Conservation (phyloP, 2,329 filamentous ascomycete genomes). For the Trichophyton mentagrophytes region DNA sequence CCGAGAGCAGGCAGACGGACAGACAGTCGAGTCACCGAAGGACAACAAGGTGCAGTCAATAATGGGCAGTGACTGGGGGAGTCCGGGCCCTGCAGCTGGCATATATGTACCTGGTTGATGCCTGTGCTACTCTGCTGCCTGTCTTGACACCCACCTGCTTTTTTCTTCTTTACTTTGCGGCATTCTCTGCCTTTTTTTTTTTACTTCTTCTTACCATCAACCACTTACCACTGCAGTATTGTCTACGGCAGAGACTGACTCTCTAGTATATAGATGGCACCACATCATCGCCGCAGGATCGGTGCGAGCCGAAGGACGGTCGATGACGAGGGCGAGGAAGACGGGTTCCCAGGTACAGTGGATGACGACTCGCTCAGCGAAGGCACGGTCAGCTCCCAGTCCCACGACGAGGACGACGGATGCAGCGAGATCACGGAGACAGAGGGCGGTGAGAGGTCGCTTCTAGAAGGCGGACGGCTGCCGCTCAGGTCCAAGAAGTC, state of each 20-base stretch:
- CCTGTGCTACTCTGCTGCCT: constrained; percentile 3
- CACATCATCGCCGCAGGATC: constrained; percentile 31
- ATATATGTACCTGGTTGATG: background rate
- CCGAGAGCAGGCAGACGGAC: background rate
- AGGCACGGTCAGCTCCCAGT: constrained; percentile 44
- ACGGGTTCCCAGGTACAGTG: constrained; percentile 37
- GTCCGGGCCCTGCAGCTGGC: background rate
- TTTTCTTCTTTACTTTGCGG: background rate
- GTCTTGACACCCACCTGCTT: background rate
- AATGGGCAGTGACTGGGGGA: background rate
- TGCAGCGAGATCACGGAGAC: constrained; percentile 15
- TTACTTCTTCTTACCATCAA: background rate
- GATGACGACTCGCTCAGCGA: constrained; percentile 54
- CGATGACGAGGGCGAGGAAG: constrained; percentile 38
- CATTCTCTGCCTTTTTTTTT: no score
- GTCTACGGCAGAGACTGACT: background rate
- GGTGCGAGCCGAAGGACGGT: constrained; percentile 34
- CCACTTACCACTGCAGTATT: background rate
- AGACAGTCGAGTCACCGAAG: background rate
- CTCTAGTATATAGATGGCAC: constrained; percentile 26
- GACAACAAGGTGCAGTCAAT: background rate
- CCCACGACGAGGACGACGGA: constrained; percentile 45
- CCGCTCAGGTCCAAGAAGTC: constrained; percentile 13
- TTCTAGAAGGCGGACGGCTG: background rate
- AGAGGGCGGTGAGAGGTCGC: background rate